phyloP scores from a whole-genome alignment of 2,329 filamentous ascomycete species.

The Aspergillus udagawae region DNA sequence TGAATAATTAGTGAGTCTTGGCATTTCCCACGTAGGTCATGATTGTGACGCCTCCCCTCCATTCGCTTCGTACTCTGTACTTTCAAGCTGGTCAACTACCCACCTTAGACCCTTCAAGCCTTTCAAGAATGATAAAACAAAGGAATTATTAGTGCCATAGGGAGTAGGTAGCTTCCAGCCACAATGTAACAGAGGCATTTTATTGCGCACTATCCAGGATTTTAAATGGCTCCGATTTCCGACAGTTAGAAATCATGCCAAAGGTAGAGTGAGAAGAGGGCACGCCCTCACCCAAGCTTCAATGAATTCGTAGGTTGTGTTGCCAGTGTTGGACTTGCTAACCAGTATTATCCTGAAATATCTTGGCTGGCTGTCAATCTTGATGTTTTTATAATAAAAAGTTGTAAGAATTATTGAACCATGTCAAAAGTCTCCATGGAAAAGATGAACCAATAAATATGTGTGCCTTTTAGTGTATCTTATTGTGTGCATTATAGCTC shows the following conservation, averaged over 20 bases:
- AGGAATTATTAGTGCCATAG: neutral
- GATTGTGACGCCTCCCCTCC: neutral
- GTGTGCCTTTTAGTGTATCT: neutral
- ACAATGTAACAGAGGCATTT: constrained; percentile 11
- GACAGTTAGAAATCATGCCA: neutral
- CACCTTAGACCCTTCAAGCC: constrained; percentile 8
- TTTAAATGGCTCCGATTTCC: neutral
- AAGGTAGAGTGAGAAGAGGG: neutral
- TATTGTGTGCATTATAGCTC: neutral
- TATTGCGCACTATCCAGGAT: neutral
- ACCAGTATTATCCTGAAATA: no score
- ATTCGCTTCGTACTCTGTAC: neutral
- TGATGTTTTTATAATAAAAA: no score
- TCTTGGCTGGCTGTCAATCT: no score
- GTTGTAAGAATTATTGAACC: no score
- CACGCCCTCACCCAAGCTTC: no score
- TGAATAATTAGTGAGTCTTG: constrained; percentile 15
- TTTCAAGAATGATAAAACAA: constrained; percentile 2
- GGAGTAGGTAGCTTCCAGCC: constrained; percentile 11
- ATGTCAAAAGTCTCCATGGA: no score
- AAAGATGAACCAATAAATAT: neutral
- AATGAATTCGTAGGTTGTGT: no score
- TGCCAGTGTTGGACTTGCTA: no score
- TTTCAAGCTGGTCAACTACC: neutral
- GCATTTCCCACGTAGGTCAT: constrained; percentile 7